Percentiles rank a stretch among this genome's conserved stretches.
Evolutionary conservation across 148 eudicot species (phyloP).

Genomic region (Pharnaceum exiguum): DNA sequence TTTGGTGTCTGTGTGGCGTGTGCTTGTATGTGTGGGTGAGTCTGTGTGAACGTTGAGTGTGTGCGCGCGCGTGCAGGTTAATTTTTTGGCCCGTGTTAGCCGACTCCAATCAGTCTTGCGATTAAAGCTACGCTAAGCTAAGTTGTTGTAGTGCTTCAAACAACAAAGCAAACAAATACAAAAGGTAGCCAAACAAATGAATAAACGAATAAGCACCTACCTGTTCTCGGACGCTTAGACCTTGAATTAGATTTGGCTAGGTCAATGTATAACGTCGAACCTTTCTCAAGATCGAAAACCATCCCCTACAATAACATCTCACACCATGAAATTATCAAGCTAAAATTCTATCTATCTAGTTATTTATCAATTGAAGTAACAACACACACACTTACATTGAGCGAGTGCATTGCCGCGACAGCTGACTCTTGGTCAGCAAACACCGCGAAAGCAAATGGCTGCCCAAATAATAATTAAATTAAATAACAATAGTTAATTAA

Average conservation of each 20-base stretch:
- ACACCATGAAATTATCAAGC: slow-evolving; percentile 5
- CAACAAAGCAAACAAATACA: too few relatives aligned
- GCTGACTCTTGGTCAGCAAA: slow-evolving; percentile 83
- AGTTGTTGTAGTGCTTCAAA: too few relatives aligned
- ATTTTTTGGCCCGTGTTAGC: too few relatives aligned
- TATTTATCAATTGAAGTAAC: neutral
- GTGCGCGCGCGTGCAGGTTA: too few relatives aligned
- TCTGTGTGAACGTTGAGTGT: too few relatives aligned
- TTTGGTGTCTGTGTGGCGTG: too few relatives aligned
- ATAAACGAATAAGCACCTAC: slow-evolving; percentile 20
- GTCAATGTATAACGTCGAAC: slow-evolving; percentile 76
- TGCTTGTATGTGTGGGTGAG: too few relatives aligned
- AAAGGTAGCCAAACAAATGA: neutral
- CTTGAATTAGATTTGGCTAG: slow-evolving; percentile 96
- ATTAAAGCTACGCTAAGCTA: too few relatives aligned
- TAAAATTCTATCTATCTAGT: neutral
- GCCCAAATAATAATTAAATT: slow-evolving; percentile 18
- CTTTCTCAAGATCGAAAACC: slow-evolving; percentile 91
- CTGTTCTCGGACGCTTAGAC: slow-evolving; percentile 83
- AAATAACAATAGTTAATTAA: slow-evolving; percentile 4
- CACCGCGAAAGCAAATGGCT: slow-evolving; percentile 89
- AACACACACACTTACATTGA: slow-evolving; percentile 57
- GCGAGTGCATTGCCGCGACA: slow-evolving; percentile 66
- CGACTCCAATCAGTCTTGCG: too few relatives aligned
- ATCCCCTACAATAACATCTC: slow-evolving; percentile 48